These are phyloP conservation scores for Loxodes magnus DNA, from an alignment of 73 alveolate genomes.

Conservation along the genomic window DNA sequence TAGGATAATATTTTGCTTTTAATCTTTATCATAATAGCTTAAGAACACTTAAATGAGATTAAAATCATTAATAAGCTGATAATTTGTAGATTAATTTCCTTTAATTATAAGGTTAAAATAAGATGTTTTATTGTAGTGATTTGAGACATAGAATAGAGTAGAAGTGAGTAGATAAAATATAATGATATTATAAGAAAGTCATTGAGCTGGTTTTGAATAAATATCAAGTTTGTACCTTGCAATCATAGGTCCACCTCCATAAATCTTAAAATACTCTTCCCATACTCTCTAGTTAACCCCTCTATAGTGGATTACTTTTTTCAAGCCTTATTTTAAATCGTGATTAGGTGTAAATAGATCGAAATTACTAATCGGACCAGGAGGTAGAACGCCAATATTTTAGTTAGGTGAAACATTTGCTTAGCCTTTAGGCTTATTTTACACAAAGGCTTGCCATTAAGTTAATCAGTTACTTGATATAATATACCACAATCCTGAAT, in stretches of 20 bases:
- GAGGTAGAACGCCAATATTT: conserved; percentile 12
- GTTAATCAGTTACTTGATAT: conserved; percentile 6
- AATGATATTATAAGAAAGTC: too few species aligned
- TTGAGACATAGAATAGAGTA: too few species aligned
- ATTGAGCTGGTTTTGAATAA: conserved; percentile 3
- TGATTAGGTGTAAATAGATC: background rate
- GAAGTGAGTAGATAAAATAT: too few species aligned
- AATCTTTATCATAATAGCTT: too few species aligned
- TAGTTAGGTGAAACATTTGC: background rate
- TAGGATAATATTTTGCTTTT: too few species aligned
- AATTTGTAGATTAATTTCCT: too few species aligned
- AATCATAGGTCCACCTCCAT: conserved; percentile 21
- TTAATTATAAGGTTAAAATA: too few species aligned
- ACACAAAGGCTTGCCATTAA: conserved; percentile 18
- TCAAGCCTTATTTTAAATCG: background rate
- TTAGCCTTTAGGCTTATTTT: background rate
- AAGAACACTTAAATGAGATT: too few species aligned
- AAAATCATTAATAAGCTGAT: too few species aligned
- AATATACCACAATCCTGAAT: conserved; percentile 3
- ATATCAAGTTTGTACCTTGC: conserved; percentile 11
- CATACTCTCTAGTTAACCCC: conserved; percentile 19
- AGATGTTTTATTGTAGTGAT: too few species aligned
- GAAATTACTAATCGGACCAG: conserved; percentile 11
- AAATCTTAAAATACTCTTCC: conserved; percentile 11
- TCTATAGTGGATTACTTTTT: conserved; percentile 9